Evolutionary conservation across 2,329 filamentous ascomycete genomes (phyloP).

Genomic region (Pyrenochaeta sp.): DNA sequence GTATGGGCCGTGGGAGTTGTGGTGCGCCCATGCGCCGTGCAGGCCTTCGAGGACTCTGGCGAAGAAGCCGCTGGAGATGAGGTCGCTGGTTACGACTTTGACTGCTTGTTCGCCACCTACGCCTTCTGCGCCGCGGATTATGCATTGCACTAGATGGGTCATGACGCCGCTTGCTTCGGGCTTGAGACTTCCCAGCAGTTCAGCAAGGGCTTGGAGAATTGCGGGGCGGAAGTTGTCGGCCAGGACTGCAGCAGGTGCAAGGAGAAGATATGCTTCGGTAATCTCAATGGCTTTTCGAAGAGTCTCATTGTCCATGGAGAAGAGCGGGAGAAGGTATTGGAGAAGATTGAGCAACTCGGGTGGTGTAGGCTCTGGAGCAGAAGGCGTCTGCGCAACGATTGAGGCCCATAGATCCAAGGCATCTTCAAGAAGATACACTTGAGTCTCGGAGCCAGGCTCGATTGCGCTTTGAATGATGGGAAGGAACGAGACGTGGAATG

Average conservation of each 20-base stretch:
- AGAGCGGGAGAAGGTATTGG: slow-evolving; percentile 56
- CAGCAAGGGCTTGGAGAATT: slow-evolving; percentile 50
- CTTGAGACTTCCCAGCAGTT: slow-evolving; percentile 56
- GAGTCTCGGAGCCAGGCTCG: slow-evolving; percentile 69
- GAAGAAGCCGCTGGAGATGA: slow-evolving; percentile 66
- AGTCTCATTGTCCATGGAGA: slow-evolving; percentile 57
- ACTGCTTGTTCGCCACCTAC: slow-evolving; percentile 58
- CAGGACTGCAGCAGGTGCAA: slow-evolving; percentile 56
- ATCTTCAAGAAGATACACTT: slow-evolving; percentile 86
- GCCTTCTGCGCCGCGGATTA: slow-evolving; percentile 60
- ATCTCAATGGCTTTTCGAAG: slow-evolving; percentile 59
- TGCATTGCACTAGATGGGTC: slow-evolving; percentile 55
- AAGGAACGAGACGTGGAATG: slow-evolving; percentile 80
- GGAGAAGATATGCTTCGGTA: slow-evolving; percentile 57
- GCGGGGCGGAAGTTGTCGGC: slow-evolving; percentile 50
- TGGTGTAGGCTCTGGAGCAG: slow-evolving; percentile 50
- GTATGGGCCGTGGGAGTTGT: slow-evolving; percentile 81
- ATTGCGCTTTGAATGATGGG: slow-evolving; percentile 84
- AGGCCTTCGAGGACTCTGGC: slow-evolving; percentile 60
- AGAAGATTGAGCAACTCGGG: slow-evolving; percentile 53
- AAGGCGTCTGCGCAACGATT: slow-evolving; percentile 69
- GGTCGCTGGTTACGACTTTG: slow-evolving; percentile 60
- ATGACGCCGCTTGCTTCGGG: slow-evolving; percentile 57
- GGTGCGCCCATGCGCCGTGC: slow-evolving; percentile 58
- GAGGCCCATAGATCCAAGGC: slow-evolving; percentile 87